Percentiles rank a stretch among this genome's conserved stretches.
These are phyloP conservation scores for Drosera capensis DNA, from an alignment of 148 eudicot species.

Conservation along the genomic window DNA sequence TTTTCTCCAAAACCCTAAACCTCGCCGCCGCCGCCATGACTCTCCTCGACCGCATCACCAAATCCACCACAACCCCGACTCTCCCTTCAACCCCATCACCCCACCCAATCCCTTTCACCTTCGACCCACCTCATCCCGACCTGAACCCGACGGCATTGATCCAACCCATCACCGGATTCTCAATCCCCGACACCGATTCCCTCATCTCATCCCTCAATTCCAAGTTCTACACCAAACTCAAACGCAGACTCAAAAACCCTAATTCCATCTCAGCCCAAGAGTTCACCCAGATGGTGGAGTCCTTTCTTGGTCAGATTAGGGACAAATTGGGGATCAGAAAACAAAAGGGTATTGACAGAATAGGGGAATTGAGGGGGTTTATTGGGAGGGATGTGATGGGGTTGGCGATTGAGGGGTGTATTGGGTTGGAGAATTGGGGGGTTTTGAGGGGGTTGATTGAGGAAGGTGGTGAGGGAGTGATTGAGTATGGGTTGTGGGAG, in stretches of 20 bases:
- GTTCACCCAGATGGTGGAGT: constrained; percentile 17
- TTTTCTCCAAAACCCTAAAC: too few relatives aligned
- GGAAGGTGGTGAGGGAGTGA: constrained; percentile 29
- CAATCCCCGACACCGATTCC: constrained; percentile 23
- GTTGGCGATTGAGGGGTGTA: constrained; percentile 50
- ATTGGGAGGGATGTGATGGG: constrained; percentile 50
- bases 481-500: constrained; percentile 25
- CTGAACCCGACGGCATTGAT: constrained; percentile 22
- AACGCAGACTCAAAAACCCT: constrained; percentile 22
- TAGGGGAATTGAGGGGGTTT: constrained; percentile 38
- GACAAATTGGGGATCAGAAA: constrained; percentile 17
- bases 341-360: constrained; percentile 24
- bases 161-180: constrained; percentile 44
- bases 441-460: constrained; percentile 36
- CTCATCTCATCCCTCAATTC: constrained; percentile 13
- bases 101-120: constrained; percentile 28
- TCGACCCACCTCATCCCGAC: constrained; percentile 25
- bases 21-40: constrained; percentile 35
- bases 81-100: constrained; percentile 13
- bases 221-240: constrained; percentile 20
- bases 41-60: constrained; percentile 37
- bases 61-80: constrained; percentile 22
- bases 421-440: constrained; percentile 36
- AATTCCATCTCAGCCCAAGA: constrained; percentile 11
- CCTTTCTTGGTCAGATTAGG: constrained; percentile 20